phyloP scores from a whole-genome alignment of 2,329 filamentous ascomycete species.

The Aphanocladium album region DNA sequence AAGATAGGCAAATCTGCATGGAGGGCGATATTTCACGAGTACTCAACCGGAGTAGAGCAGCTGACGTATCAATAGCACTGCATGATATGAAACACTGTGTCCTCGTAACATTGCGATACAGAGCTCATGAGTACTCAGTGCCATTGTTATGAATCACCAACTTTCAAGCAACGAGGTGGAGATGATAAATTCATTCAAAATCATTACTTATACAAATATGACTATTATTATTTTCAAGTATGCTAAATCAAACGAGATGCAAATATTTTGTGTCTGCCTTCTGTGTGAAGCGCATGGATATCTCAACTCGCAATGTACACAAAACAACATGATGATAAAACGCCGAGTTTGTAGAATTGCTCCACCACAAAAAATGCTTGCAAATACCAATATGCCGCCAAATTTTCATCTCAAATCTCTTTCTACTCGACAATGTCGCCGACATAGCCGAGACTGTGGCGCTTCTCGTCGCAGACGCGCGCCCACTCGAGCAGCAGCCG shows the following conservation, averaged over 20 bases:
- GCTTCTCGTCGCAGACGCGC: slow-evolving; percentile 41
- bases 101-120: no score
- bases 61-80: background rate
- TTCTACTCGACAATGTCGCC: slow-evolving; percentile 26
- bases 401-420: background rate
- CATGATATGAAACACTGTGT: background rate
- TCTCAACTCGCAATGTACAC: background rate
- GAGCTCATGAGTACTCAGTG: no score
- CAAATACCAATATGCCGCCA: background rate
- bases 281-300: background rate
- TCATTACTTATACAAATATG: no score
- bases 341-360: background rate
- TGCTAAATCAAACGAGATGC: background rate
- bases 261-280: background rate
- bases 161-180: no score
- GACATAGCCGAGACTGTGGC: slow-evolving; percentile 39
- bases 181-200: no score
- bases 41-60: background rate
- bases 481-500: slow-evolving; percentile 56
- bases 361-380: no score
- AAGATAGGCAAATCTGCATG: background rate
- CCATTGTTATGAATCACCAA: no score
- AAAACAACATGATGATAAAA: background rate
- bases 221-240: no score
- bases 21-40: background rate